Base-by-base conservation (phyloP, 1,284 basidiomycete genomes). In the Moniliophthora roreri region DNA sequence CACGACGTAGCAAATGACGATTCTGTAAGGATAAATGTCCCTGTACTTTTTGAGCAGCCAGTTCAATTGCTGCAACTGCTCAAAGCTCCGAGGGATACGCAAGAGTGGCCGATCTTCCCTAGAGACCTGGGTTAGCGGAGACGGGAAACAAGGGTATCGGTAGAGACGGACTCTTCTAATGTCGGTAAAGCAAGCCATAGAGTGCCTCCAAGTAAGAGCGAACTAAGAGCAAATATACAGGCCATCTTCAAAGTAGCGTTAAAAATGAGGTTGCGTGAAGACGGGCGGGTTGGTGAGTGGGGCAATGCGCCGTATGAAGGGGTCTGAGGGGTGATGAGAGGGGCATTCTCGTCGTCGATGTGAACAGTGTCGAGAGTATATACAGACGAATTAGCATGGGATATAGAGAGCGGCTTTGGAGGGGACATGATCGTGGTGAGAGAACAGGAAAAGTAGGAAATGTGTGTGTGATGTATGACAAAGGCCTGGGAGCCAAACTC, bases 1-100 rank as follows among this genome's bases (percentile, higher is more conserved):
- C 54, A 81, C 82, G 54, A 92, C 81, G 70, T 92, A 94, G 70
- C 90, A 94, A 40, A 93, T 69, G 53, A 93, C 71, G 58, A 94
- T 88, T 44, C 90, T 83, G 66, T 78, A 80, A 0, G 93, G 92
- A 66, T 92, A 92, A 60, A 91, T 87, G 60, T 88, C 83, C 45
- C 91, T 81, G 69, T 95, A 95, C 68, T 95, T 95, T 76, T 94
- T 94, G 55, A 95, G 79, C 13, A 95, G 77, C 1, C 69, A 69
- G 63, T 95, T 95, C 51, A 95, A 79, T 7, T 82, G 86, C 65
- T 95, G 85, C 6, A 95, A 78, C 66, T 95, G 84, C 15, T 75
- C 77, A 62, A 95, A 95, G 1, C 88, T 91, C 65, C 88, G 89
- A 5, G 93, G 93, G 57, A 95, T 81, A 60, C 83, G 85, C 26